Conservation (phyloP, 2,329 filamentous ascomycete genomes). For the Alternaria sp. region DNA sequence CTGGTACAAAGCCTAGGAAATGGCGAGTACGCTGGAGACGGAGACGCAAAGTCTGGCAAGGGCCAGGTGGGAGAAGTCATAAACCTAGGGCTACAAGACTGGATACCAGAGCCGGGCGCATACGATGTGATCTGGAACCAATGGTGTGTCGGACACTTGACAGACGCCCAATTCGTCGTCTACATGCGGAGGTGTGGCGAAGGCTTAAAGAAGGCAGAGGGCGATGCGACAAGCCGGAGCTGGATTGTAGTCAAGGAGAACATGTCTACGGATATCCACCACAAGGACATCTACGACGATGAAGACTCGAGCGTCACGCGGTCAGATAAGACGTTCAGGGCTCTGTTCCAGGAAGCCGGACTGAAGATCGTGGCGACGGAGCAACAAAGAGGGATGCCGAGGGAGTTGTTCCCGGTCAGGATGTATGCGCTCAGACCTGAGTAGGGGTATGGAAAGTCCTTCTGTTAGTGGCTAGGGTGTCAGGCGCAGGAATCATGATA, state of each 20-base stretch:
- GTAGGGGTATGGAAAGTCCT: conserved; percentile 7
- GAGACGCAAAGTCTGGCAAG: conserved; percentile 25
- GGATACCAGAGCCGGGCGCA: conserved; percentile 56
- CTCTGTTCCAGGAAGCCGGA: conserved; percentile 72
- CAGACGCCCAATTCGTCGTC: conserved; percentile 71
- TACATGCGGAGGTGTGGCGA: conserved; percentile 69
- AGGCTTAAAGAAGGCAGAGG: conserved; percentile 49
- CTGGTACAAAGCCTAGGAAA: conserved; percentile 50
- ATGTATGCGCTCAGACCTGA: conserved; percentile 77
- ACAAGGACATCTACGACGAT: conserved; percentile 74
- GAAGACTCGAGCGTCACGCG: conserved; percentile 80
- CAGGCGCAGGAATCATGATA: conserved; percentile 10
- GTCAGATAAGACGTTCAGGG: conserved; percentile 72
- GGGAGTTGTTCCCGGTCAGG: conserved; percentile 72
- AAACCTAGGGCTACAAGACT: conserved; percentile 76
- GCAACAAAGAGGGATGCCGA: conserved; percentile 66
- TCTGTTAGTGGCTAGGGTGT: background rate
- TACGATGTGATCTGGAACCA: conserved; percentile 91
- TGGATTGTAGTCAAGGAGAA: conserved; percentile 85
- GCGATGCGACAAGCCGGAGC: conserved; percentile 48
- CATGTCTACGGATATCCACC: conserved; percentile 59
- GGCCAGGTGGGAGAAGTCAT: conserved; percentile 68
- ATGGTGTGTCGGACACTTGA: conserved; percentile 87
- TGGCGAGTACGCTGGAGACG: conserved; percentile 30
- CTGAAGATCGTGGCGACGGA: conserved; percentile 60